Evolutionary conservation across 495 filamentous ascomycete genomes (phyloP).

Genomic region (Penicillium tannophilum): DNA sequence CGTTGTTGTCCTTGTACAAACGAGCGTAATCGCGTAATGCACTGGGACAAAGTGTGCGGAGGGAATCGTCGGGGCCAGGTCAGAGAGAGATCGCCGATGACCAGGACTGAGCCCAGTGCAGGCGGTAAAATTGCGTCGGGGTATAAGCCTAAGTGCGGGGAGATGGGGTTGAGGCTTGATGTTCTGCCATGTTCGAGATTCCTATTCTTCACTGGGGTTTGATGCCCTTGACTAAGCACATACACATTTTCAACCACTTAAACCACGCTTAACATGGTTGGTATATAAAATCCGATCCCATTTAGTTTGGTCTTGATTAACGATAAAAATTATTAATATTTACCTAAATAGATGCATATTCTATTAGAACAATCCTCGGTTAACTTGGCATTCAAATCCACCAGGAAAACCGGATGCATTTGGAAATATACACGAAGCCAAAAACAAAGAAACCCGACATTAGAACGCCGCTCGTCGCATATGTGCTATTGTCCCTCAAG

Average conservation of each 20-base stretch:
- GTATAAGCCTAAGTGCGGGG: constrained; percentile 8
- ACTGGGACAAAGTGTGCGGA: neutral
- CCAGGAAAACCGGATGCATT: constrained; percentile 21
- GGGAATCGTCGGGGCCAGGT: neutral
- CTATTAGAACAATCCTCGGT: neutral
- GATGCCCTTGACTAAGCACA: constrained; percentile 36
- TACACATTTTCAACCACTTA: neutral
- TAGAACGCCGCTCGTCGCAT: constrained; percentile 26
- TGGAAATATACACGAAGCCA: constrained; percentile 21
- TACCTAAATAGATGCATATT: neutral
- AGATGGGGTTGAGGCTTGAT: constrained; percentile 13
- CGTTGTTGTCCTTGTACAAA: neutral
- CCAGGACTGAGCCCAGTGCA: neutral
- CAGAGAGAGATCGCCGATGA: neutral
- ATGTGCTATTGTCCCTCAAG: constrained; percentile 23
- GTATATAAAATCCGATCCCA: no score
- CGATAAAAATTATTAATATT: neutral
- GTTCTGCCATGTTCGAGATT: constrained; percentile 41
- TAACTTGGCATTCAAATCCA: neutral
- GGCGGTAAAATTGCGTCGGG: neutral
- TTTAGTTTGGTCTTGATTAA: neutral
- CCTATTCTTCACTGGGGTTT: constrained; percentile 21
- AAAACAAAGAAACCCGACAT: constrained; percentile 11
- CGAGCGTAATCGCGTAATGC: neutral
- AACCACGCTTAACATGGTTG: neutral